Percentiles rank a stretch among this genome's conserved stretches.
phyloP scores from a whole-genome alignment of 106 monocot species.

The Posidonia australis region DNA sequence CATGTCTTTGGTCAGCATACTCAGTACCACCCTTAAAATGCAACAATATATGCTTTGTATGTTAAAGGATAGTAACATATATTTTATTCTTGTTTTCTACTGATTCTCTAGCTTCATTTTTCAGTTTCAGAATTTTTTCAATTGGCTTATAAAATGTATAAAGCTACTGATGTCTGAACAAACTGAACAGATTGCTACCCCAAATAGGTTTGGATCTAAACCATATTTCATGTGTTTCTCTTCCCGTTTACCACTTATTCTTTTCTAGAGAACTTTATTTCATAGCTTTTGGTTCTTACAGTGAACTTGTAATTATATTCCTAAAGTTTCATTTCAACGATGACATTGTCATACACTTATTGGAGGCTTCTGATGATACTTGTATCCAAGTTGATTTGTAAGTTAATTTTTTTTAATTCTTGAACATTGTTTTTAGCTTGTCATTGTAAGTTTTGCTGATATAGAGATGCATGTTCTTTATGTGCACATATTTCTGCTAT shows the following conservation, averaged over 20 bases:
- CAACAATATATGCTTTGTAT: no score
- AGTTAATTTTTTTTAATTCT: slow-evolving; percentile 18
- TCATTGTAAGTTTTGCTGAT: no score
- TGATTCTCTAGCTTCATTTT: slow-evolving; percentile 3
- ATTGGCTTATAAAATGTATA: slow-evolving; percentile 74
- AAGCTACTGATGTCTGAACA: slow-evolving; percentile 65
- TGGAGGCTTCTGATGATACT: slow-evolving; percentile 36
- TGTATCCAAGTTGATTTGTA: slow-evolving; percentile 59
- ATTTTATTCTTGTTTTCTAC: not conserved
- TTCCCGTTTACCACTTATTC: no score
- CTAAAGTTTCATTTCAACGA: slow-evolving; percentile 69
- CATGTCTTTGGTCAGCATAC: no score
- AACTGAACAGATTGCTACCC: slow-evolving; percentile 50
- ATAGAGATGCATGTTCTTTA: not conserved
- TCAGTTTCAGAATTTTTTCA: slow-evolving; percentile 98
- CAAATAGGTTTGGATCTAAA: slow-evolving; percentile 44
- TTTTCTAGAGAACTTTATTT: not conserved
- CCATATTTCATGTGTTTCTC: not conserved
- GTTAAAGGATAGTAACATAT: not conserved
- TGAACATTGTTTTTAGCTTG: not conserved
- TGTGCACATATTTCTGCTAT: not conserved
- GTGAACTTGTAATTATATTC: slow-evolving; percentile 79
- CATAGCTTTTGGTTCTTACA: slow-evolving; percentile 11
- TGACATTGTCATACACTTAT: slow-evolving; percentile 62
- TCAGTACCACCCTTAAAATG: no score